Percentiles rank a stretch among this genome's conserved stretches.
Conservation (phyloP, 441 rosid species). For the Croton laevigatus region DNA sequence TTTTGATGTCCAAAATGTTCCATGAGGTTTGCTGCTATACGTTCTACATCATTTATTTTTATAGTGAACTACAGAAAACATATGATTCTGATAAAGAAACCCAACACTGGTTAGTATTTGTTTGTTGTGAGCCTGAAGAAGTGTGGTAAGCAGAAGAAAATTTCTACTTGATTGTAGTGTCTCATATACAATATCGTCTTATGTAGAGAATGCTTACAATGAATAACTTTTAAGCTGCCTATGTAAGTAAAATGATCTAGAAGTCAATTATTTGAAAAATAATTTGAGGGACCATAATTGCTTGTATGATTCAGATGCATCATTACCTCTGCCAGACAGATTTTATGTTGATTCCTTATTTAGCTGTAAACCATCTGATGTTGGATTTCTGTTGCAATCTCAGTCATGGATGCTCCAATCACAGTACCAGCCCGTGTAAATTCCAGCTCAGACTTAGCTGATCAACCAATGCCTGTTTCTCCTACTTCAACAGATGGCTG, state of each 20-base stretch:
- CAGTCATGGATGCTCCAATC: slow-evolving; percentile 56
- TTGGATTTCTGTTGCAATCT: slow-evolving; percentile 26
- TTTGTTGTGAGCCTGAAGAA: neutral
- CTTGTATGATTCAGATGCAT: neutral
- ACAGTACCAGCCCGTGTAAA: slow-evolving; percentile 48
- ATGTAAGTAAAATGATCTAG: neutral
- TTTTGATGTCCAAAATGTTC: no score
- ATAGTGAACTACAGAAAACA: neutral
- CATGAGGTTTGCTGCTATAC: no score
- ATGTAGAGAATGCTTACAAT: neutral
- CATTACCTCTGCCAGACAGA: neutral
- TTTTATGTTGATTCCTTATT: slow-evolving; percentile 9
- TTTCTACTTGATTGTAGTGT: neutral
- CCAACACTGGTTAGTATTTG: no score
- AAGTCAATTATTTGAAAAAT: neutral
- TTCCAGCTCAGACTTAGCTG: slow-evolving; percentile 69
- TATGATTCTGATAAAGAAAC: neutral
- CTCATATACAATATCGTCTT: neutral
- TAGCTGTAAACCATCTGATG: slow-evolving; percentile 18
- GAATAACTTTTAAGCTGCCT: neutral
- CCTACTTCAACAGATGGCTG: slow-evolving; percentile 99
- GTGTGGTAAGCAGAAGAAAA: neutral
- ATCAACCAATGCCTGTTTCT: slow-evolving; percentile 70
- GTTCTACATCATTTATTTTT: no score
- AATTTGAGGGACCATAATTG: neutral